phyloP scores from a whole-genome alignment of 2,329 filamentous ascomycete genomes.

The Penicillium sumatraense region DNA sequence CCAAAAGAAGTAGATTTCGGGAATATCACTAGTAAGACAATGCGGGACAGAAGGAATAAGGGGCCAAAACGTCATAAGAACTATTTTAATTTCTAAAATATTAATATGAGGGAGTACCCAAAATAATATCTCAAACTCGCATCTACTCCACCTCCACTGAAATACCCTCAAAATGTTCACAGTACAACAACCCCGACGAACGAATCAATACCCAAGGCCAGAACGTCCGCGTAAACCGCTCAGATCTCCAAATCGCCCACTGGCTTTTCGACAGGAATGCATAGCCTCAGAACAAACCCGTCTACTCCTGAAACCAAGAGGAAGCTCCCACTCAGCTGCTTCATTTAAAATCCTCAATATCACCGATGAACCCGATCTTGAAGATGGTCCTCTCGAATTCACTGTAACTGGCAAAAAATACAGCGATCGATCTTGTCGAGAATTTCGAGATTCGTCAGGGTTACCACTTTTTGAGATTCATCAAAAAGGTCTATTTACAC shows the following conservation, averaged over 20 bases:
- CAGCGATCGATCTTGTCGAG: slow-evolving; percentile 17
- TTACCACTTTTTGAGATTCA: slow-evolving; percentile 25
- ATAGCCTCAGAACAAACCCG: slow-evolving; percentile 10
- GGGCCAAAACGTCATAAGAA: no score
- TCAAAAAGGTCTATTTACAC: not conserved
- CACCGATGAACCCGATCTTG: no score
- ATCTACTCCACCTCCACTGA: no score
- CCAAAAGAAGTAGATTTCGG: no score
- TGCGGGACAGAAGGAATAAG: no score
- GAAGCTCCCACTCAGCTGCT: not conserved
- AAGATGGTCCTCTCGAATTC: slow-evolving; percentile 10
- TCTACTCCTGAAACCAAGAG: slow-evolving; percentile 13
- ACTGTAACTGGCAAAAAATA: slow-evolving; percentile 21
- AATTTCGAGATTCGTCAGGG: slow-evolving; percentile 24
- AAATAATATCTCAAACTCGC: no score
- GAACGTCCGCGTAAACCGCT: slow-evolving; percentile 12
- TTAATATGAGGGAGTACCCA: no score
- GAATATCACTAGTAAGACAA: no score
- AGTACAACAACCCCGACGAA: not conserved
- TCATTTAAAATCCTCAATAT: slow-evolving; percentile 13
- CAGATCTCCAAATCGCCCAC: slow-evolving; percentile 13
- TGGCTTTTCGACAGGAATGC: slow-evolving; percentile 18
- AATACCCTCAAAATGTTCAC: not conserved
- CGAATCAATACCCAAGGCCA: not conserved
- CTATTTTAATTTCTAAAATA: no score